A percentile compares a stretch with the other conserved stretches of the same genome.
These are phyloP conservation scores for Coleophoma cylindrospora DNA, from an alignment of 2,329 filamentous ascomycete genomes.

Conservation along the genomic window DNA sequence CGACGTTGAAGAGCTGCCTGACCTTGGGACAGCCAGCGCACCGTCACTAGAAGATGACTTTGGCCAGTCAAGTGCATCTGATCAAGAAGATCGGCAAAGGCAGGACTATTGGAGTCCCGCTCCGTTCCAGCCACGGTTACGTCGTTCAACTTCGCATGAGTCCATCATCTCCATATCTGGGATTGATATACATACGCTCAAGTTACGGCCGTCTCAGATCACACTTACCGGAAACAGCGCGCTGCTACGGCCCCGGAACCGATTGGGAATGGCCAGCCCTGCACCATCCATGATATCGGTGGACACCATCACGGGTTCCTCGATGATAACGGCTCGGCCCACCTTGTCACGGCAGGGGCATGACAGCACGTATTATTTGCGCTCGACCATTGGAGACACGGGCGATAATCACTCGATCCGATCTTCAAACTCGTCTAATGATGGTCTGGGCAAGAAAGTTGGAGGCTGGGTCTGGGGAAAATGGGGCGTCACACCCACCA, in stretches of 20 bases:
- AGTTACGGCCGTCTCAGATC: slow-evolving; percentile 70
- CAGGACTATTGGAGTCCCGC: slow-evolving; percentile 17
- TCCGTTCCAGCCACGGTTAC: slow-evolving; percentile 43
- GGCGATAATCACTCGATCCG: slow-evolving; percentile 25
- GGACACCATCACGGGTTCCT: slow-evolving; percentile 47
- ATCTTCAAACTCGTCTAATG: slow-evolving; percentile 16
- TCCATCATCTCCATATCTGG: slow-evolving; percentile 83
- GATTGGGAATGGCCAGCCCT: slow-evolving; percentile 33
- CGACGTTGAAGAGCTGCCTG: slow-evolving; percentile 22
- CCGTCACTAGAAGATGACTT: slow-evolving; percentile 16
- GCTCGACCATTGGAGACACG: slow-evolving; percentile 44
- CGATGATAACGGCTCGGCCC: slow-evolving; percentile 52
- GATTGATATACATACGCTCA: slow-evolving; percentile 83
- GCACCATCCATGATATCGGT: slow-evolving; percentile 35
- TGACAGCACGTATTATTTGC: slow-evolving; percentile 48
- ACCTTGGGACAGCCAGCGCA: slow-evolving; percentile 13
- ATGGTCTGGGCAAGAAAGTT: slow-evolving; percentile 45
- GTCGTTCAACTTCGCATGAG: slow-evolving; percentile 73
- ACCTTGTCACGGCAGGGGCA: slow-evolving; percentile 42
- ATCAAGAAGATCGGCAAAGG: slow-evolving; percentile 8
- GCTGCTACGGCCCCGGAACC: slow-evolving; percentile 40
- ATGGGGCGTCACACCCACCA: slow-evolving; percentile 51
- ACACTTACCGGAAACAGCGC: slow-evolving; percentile 43
- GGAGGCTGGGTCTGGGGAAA: slow-evolving; percentile 61
- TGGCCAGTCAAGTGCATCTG: slow-evolving; percentile 15